phyloP scores from a whole-genome alignment of 108 stramenopile species.

The Cyclotella sp. region DNA sequence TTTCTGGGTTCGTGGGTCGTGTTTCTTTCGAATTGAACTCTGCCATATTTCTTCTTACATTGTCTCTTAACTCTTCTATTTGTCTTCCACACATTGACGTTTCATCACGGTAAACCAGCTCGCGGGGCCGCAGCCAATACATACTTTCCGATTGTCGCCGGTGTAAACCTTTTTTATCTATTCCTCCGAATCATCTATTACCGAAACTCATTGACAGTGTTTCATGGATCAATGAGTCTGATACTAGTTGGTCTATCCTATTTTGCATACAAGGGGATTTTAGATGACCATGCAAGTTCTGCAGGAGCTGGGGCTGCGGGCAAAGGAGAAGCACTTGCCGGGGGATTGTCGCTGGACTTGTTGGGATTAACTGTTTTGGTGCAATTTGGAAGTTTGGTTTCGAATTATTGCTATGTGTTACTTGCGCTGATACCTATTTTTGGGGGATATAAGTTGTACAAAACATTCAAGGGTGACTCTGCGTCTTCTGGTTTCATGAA shows the following conservation, averaged over 20 bases:
- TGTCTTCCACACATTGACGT: no score
- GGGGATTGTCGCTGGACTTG: conserved; percentile 64
- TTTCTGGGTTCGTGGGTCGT: no score
- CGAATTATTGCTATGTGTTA: conserved; percentile 55
- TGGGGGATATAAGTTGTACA: conserved; percentile 51
- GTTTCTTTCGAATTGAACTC: no score
- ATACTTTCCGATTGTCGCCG: conserved; percentile 58
- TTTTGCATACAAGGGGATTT: conserved; percentile 58
- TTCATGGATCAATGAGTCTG: conserved; percentile 32
- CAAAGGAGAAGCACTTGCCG: conserved; percentile 50
- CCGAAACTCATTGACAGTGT: conserved; percentile 19
- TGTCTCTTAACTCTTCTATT: no score
- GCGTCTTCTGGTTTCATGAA: conserved; percentile 13
- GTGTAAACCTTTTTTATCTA: conserved; percentile 52
- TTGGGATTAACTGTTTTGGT: conserved; percentile 57
- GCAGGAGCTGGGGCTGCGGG: background rate
- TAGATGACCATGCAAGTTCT: conserved; percentile 53
- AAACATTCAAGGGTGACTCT: conserved; percentile 9
- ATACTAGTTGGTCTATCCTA: conserved; percentile 41
- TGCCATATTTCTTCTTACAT: no score
- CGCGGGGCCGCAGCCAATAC: conserved; percentile 50
- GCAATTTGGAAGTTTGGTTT: conserved; percentile 57
- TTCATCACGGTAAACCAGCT: conserved; percentile 29
- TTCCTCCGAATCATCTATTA: conserved; percentile 38
- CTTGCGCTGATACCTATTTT: conserved; percentile 37